phyloP scores from a whole-genome alignment of 2,329 filamentous ascomycete species.

The Zasmidium cellare region DNA sequence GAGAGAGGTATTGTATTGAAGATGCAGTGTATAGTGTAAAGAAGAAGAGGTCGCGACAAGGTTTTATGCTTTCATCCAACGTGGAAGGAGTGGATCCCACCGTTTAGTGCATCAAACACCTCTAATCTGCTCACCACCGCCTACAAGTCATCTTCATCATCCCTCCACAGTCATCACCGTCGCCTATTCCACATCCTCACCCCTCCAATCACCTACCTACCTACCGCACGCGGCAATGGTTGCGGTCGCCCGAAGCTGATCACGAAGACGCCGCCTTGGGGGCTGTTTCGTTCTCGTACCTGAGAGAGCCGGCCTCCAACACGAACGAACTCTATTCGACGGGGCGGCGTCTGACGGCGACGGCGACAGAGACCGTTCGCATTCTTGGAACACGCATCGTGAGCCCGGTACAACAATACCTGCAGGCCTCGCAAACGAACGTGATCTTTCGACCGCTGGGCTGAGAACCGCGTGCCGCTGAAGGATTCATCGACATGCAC shows the following conservation, averaged over 20 bases:
- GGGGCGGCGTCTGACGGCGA: background rate
- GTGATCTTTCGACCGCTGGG: too few species aligned
- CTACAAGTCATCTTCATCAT: background rate
- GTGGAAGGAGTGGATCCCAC: background rate
- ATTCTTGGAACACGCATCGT: background rate
- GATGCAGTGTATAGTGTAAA: too few species aligned
- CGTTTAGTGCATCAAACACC: background rate
- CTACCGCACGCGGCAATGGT: background rate
- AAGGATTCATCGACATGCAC: background rate
- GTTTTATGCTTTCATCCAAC: background rate
- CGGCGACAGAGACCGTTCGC: background rate
- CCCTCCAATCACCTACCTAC: background rate
- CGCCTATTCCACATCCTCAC: background rate
- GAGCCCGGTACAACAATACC: background rate
- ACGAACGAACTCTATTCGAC: background rate
- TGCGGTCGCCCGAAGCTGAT: background rate
- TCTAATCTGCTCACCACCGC: slow-evolving; percentile 1
- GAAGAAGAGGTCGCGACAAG: background rate
- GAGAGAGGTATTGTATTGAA: too few species aligned
- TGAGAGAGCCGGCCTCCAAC: too few species aligned
- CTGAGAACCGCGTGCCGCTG: background rate
- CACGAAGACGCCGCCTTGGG: too few species aligned
- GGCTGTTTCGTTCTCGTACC: background rate
- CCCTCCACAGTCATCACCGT: background rate
- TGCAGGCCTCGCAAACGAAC: too few species aligned